A percentile compares a stretch with the other conserved stretches of the same genome.
These are phyloP conservation scores for Asterella californica DNA, from an alignment of 225 moss, liverwort and hornwort species.

Conservation along the genomic window DNA sequence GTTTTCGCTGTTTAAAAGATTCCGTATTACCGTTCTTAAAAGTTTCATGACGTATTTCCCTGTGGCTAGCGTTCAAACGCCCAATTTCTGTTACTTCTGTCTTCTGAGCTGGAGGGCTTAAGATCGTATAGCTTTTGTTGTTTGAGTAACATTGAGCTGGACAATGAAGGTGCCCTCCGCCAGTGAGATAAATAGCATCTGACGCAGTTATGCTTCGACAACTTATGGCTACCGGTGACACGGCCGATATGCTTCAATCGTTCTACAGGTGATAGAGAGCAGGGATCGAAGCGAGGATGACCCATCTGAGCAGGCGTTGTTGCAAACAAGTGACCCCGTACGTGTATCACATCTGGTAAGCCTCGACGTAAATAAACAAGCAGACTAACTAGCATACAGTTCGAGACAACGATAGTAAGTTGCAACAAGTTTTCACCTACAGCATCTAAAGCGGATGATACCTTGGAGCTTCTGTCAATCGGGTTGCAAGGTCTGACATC, in stretches of 20 bases:
- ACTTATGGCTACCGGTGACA: not conserved
- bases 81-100: no score
- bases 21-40: not conserved
- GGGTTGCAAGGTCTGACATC: not conserved
- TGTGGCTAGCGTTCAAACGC: no score
- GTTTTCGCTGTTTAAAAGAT: not conserved
- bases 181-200: not conserved
- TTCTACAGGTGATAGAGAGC: slow-evolving; percentile 82
- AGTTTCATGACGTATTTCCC: not conserved
- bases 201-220: not conserved
- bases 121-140: not conserved
- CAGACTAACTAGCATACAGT: not conserved
- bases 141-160: not conserved
- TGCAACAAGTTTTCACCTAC: not conserved
- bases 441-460: not conserved
- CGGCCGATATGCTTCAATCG: not conserved
- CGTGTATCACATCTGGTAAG: slow-evolving; percentile 89
- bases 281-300: slow-evolving; percentile 81
- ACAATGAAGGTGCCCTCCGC: not conserved
- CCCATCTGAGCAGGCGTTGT: slow-evolving; percentile 42
- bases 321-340: slow-evolving; percentile 81
- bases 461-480: no score
- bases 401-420: no score
- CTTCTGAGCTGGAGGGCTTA: not conserved
- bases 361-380: not conserved